Evolutionary conservation across 2,329 filamentous ascomycete species (phyloP).

Genomic region (Emmonsiellopsis sp.): DNA sequence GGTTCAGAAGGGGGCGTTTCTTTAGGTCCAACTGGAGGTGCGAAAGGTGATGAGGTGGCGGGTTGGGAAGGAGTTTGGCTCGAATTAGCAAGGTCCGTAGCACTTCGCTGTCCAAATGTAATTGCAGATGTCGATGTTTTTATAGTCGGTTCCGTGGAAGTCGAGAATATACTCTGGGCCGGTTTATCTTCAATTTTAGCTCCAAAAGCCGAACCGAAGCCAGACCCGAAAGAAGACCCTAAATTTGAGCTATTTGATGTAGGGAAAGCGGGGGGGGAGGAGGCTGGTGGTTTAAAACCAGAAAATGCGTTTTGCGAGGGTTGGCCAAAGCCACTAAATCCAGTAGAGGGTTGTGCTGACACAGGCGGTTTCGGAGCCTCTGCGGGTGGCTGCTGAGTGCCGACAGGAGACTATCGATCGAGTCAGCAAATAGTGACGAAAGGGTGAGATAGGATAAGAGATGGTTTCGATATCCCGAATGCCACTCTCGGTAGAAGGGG

Average conservation of each 20-base stretch:
- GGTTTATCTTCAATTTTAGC: neutral
- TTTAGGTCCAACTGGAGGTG: neutral
- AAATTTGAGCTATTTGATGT: slow-evolving; percentile 3
- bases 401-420: neutral
- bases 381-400: neutral
- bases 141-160: neutral
- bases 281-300: neutral
- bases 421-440: neutral
- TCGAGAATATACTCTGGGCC: neutral
- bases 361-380: neutral
- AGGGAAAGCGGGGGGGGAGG: neutral
- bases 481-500: neutral
- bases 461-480: neutral
- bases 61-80: neutral
- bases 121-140: neutral
- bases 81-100: neutral
- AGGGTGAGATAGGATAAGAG: neutral
- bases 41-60: neutral
- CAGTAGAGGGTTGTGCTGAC: neutral
- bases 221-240: neutral
- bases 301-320: neutral
- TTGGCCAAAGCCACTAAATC: neutral
- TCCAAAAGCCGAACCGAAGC: neutral
- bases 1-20: neutral
- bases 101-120: slow-evolving; percentile 1